Percentiles rank a stretch among this genome's conserved stretches.
These are phyloP conservation scores for Ballota nigra DNA, from an alignment of 257 asterid genomes.

Conservation along the genomic window DNA sequence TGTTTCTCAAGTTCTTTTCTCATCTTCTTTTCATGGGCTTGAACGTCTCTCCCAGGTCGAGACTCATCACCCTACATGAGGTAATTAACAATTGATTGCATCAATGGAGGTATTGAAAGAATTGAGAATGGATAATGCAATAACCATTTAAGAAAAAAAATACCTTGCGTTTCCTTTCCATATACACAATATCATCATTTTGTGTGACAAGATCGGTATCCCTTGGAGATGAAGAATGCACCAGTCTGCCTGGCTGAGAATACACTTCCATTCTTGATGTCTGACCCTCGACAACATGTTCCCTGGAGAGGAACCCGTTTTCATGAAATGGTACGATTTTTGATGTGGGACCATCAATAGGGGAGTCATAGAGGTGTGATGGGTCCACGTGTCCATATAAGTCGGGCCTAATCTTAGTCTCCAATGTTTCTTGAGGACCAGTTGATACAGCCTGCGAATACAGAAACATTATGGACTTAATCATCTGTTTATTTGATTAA, in stretches of 20 bases:
- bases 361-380: slow-evolving; percentile 30
- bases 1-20: slow-evolving; percentile 87
- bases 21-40: slow-evolving; percentile 67
- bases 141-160: slow-evolving; percentile 20
- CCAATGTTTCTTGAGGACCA: slow-evolving; percentile 43
- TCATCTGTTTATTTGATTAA: slow-evolving; percentile 21
- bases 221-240: slow-evolving; percentile 35
- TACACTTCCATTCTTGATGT: slow-evolving; percentile 33
- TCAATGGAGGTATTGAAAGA: background rate
- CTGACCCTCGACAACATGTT: slow-evolving; percentile 66
- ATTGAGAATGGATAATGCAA: slow-evolving; percentile 10
- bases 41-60: slow-evolving; percentile 69
- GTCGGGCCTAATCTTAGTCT: slow-evolving; percentile 40
- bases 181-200: slow-evolving; percentile 33
- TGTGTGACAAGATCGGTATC: slow-evolving; percentile 28
- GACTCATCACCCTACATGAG: slow-evolving; percentile 64
- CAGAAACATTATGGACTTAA: slow-evolving; percentile 18
- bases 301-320: slow-evolving; percentile 64
- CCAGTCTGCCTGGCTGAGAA: slow-evolving; percentile 36
- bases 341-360: slow-evolving; percentile 37
- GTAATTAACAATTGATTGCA: slow-evolving; percentile 18
- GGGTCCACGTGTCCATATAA: slow-evolving; percentile 39
- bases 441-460: slow-evolving; percentile 42
- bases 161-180: slow-evolving; percentile 71
- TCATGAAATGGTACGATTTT: slow-evolving; percentile 49